Base-by-base conservation (phyloP, 441 rosid species). In the Aquilaria agallochum region DNA sequence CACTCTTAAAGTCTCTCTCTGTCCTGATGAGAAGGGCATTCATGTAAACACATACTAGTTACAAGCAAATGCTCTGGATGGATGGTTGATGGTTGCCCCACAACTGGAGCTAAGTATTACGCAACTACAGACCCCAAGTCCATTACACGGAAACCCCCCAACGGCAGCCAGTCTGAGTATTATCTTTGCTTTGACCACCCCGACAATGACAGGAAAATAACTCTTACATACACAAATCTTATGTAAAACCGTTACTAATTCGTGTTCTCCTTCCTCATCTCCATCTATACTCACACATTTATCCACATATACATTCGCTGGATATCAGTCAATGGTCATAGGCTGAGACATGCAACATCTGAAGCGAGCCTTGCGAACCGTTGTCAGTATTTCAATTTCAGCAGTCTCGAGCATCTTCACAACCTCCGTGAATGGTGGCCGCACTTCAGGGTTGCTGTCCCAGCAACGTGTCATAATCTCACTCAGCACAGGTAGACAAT, bases 381-480 rank as follows among this genome's bases (percentile, higher is more conserved):
- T 84, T 3, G 97, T 90, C 88, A 90, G 71, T 59, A 94, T 79
- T 80, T 90, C 96, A 2, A 84, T 83, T 71, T 88, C 89, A 13
- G 98, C 98, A 42, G 73, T 67, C 82, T 93, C 92, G 0, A 93
- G 94, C 86, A 90, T 88, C 56, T 79, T 80, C 68, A 93, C 93
- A 62, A 93, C 71, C 62, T 87, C 97, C 2, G 89, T 66, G 71
- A 93, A 93, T 58, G 96, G 76, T 14, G 97, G 98, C 53, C 97
- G 91, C 20, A 90, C 86, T 76, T 90, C 96, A 12, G 98, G 97
- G 76, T 90, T 77, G 31, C 83, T 72, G 65, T 93, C 98, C 97
- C 97, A 93, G 85, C 98, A 93, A 64, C 86, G 84, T 50, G 89
- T 90, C 98, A 93, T 93, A 72, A 93, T 88, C 63, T 83, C 88